Evolutionary conservation across 257 asterid genomes (phyloP).

Genomic region (Jasminum sambac): DNA sequence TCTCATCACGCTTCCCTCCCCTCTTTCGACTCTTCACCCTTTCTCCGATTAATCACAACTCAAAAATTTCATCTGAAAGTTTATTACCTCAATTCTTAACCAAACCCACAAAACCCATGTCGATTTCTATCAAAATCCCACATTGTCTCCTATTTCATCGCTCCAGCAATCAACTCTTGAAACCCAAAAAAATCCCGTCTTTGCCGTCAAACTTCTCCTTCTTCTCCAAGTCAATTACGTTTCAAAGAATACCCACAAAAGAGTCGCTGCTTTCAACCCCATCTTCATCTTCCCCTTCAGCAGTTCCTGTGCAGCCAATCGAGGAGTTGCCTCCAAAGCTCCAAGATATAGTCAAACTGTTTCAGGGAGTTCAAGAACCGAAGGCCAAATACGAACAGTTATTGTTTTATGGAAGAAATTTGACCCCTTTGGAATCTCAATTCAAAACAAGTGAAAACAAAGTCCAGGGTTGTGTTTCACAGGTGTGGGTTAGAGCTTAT

Average conservation of each 20-base stretch:
- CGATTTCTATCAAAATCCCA: slow-evolving; percentile 39
- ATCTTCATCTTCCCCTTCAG: slow-evolving; percentile 37
- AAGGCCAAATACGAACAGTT: slow-evolving; percentile 77
- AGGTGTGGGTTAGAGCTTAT: slow-evolving; percentile 80
- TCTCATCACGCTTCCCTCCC: neutral
- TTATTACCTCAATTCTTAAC: neutral
- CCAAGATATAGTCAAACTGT: slow-evolving; percentile 66
- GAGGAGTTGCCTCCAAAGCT: slow-evolving; percentile 79
- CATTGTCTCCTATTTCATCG: slow-evolving; percentile 28
- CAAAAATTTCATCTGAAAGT: neutral
- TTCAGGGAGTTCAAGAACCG: slow-evolving; percentile 61
- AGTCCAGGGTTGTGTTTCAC: slow-evolving; percentile 82
- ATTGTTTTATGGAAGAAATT: slow-evolving; percentile 64
- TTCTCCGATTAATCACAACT: neutral
- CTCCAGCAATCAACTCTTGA: slow-evolving; percentile 24
- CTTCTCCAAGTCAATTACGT: slow-evolving; percentile 38
- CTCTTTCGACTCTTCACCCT: neutral
- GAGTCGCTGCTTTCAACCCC: slow-evolving; percentile 31
- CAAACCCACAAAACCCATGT: slow-evolving; percentile 38
- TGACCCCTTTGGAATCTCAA: slow-evolving; percentile 51
- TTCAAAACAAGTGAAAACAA: slow-evolving; percentile 62
- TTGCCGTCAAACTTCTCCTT: slow-evolving; percentile 33
- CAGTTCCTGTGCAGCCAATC: slow-evolving; percentile 53
- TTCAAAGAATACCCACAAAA: slow-evolving; percentile 48
- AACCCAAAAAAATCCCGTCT: slow-evolving; percentile 33